phyloP scores from a whole-genome alignment of 805 yeast species.

The Trichomonascus vanleenenianus region DNA sequence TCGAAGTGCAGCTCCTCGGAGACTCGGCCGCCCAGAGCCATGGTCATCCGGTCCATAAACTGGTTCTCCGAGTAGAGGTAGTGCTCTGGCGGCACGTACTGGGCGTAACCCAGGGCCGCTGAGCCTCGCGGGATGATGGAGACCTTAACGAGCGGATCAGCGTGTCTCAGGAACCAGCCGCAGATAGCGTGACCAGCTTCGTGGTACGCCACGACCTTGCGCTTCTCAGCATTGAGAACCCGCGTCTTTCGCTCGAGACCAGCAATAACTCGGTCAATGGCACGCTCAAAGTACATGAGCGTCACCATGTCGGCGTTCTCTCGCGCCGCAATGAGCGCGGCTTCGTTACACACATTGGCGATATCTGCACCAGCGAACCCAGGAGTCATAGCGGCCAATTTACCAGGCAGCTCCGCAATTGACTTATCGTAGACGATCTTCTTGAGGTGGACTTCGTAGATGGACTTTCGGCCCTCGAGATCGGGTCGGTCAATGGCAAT shows the following conservation, averaged over 20 bases:
- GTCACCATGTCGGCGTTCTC: constrained; percentile 53
- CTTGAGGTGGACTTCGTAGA: constrained; percentile 70
- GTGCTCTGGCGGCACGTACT: constrained; percentile 84
- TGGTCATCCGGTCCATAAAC: constrained; percentile 77
- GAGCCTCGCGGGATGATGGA: constrained; percentile 91
- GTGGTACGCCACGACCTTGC: constrained; percentile 82
- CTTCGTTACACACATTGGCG: constrained; percentile 91
- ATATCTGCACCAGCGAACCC: constrained; percentile 96
- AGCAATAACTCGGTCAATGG: constrained; percentile 89
- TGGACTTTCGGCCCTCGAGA: constrained; percentile 80
- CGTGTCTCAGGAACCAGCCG: constrained; percentile 84
- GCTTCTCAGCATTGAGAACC: constrained; percentile 71
- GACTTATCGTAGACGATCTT: constrained; percentile 42
- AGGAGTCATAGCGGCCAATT: constrained; percentile 86
- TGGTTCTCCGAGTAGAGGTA: constrained; percentile 71
- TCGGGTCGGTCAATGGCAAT: constrained; percentile 82
- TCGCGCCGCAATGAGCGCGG: constrained; percentile 89
- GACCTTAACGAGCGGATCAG: constrained; percentile 89
- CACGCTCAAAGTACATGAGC: constrained; percentile 75
- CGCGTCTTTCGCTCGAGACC: constrained; percentile 86
- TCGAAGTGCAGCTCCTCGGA: constrained; percentile 84
- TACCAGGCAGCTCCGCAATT: constrained; percentile 51
- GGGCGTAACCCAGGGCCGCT: constrained; percentile 95
- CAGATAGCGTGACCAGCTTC: constrained; percentile 97
- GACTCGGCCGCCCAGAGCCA: constrained; percentile 90